Conservation (phyloP, 2,329 filamentous ascomycete species). For the Keithomyces neogunnii region DNA sequence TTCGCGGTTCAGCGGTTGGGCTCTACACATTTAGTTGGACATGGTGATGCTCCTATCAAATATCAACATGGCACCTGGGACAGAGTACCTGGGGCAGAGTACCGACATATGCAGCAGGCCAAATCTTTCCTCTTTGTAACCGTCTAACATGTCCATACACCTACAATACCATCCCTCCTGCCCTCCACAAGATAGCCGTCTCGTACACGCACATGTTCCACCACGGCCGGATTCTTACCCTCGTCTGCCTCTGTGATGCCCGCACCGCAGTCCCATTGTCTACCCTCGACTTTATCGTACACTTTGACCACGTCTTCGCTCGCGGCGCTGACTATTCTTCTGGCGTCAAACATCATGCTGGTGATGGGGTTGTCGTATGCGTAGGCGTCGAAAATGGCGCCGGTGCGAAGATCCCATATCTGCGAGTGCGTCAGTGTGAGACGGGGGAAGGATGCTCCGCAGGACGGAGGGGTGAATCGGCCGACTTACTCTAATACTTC, state of each 20-base stretch:
- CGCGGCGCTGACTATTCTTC: conserved; percentile 82
- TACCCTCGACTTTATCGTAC: conserved; percentile 92
- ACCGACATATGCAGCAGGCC: conserved; percentile 2
- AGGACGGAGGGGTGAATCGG: no score
- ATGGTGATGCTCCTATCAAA: no score
- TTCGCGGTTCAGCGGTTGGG: no score
- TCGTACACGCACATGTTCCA: conserved; percentile 83
- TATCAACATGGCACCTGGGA: no score
- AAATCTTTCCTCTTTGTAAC: neutral
- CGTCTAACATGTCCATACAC: conserved; percentile 71
- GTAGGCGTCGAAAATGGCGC: conserved; percentile 90
- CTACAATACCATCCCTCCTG: conserved; percentile 76
- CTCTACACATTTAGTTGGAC: no score
- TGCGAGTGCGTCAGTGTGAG: conserved; percentile 29
- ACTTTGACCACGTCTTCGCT: conserved; percentile 94
- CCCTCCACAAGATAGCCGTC: conserved; percentile 94
- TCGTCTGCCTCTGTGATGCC: conserved; percentile 63
- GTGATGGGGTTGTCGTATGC: conserved; percentile 89
- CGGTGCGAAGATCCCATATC: conserved; percentile 98
- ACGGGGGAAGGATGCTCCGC: neutral
- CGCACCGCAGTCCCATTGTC: conserved; percentile 93
- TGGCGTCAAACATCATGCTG: conserved; percentile 93
- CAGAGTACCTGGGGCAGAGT: no score
- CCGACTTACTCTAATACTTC: conserved; percentile 79
- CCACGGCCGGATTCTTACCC: conserved; percentile 54